phyloP scores from a whole-genome alignment of 257 asterid species.

The Handroanthus guayacan region DNA sequence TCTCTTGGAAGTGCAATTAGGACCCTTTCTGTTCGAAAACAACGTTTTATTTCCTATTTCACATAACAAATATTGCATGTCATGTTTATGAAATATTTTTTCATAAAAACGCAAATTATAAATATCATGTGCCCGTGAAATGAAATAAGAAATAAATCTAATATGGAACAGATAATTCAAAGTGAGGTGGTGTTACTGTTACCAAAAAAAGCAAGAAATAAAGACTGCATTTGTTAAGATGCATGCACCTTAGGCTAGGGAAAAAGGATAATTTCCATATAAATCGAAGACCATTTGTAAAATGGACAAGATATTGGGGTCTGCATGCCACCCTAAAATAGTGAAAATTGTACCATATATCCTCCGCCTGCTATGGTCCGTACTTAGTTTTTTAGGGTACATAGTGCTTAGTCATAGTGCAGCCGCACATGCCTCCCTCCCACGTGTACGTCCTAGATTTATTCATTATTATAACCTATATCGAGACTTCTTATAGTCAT shows the following conservation, averaged over 20 bases:
- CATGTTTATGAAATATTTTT: too few relatives aligned
- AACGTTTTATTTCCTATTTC: too few relatives aligned
- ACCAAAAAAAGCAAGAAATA: neutral
- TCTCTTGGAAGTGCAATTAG: too few relatives aligned
- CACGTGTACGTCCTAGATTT: conserved; percentile 36
- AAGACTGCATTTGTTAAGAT: conserved; percentile 28
- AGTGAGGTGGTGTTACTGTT: neutral
- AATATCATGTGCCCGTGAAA: too few relatives aligned
- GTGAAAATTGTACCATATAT: conserved; percentile 31
- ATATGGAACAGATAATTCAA: too few relatives aligned
- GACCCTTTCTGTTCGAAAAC: too few relatives aligned
- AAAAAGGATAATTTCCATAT: conserved; percentile 18
- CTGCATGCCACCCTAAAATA: conserved; percentile 37
- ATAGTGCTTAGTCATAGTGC: conserved; percentile 31
- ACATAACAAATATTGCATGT: too few relatives aligned
- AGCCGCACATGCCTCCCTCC: conserved; percentile 44
- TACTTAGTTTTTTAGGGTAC: conserved; percentile 43
- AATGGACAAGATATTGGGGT: conserved; percentile 22
- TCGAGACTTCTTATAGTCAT: too few relatives aligned
- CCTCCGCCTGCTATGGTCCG: conserved; percentile 41
- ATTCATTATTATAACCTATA: neutral
- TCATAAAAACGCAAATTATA: too few relatives aligned
- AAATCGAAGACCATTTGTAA: conserved; percentile 18
- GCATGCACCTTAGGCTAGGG: conserved; percentile 39
- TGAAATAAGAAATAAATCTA: too few relatives aligned